phyloP scores from a whole-genome alignment of 2,329 filamentous ascomycete genomes.

The Fusarium sp. region DNA sequence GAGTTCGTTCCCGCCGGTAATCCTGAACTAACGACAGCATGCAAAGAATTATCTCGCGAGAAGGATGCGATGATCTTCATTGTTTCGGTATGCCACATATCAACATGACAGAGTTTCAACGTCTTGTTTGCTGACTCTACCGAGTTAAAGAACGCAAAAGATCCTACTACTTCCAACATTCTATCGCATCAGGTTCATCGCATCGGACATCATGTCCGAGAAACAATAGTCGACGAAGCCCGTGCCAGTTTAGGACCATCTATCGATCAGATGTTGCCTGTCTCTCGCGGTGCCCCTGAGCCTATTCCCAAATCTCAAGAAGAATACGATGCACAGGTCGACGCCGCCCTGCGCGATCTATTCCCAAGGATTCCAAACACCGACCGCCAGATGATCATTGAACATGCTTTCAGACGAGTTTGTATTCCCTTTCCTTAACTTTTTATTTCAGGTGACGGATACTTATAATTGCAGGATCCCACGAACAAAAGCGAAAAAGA shows the following conservation, averaged over 20 bases:
- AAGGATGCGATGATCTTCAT: constrained; percentile 74
- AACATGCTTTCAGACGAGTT: constrained; percentile 73
- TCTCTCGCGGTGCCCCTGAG: constrained; percentile 59
- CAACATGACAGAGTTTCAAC: neutral
- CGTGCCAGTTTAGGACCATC: constrained; percentile 47
- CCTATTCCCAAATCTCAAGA: constrained; percentile 69
- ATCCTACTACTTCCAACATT: constrained; percentile 50
- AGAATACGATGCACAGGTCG: constrained; percentile 72
- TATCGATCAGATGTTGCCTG: constrained; percentile 35
- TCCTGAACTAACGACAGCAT: constrained; percentile 68
- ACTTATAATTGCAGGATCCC: constrained; percentile 56
- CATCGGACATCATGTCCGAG: constrained; percentile 70
- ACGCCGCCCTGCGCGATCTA: constrained; percentile 71
- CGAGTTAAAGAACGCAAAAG: constrained; percentile 48
- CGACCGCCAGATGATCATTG: constrained; percentile 71
- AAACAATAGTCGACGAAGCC: constrained; percentile 70
- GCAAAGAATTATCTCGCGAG: constrained; percentile 74
- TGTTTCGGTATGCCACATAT: constrained; percentile 65
- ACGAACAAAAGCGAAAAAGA: constrained; percentile 64
- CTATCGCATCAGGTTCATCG: constrained; percentile 68
- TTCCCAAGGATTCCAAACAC: constrained; percentile 75
- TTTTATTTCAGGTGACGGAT: constrained; percentile 12
- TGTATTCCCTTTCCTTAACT: constrained; percentile 43
- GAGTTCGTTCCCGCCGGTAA: constrained; percentile 73
- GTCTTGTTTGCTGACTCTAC: constrained; percentile 22